These are phyloP conservation scores for Yarrowia galli DNA, from an alignment of 1,139 yeast genomes.

Conservation along the genomic window DNA sequence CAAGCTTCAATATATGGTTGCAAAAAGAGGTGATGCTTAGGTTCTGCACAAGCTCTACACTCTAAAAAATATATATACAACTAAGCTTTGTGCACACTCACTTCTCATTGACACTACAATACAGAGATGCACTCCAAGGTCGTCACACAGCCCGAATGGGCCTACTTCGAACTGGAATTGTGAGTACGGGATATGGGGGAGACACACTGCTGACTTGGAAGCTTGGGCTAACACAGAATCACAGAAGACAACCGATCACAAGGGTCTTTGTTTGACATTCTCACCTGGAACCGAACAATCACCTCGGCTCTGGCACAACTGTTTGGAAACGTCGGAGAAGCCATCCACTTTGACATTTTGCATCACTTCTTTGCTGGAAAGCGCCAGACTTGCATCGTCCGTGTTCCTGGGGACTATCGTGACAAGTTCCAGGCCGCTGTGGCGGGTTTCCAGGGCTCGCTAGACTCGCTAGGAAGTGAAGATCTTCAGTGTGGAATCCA, in stretches of 20 bases:
- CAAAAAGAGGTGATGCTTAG: conserved; percentile 17
- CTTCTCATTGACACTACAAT: no score
- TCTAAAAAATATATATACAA: not conserved
- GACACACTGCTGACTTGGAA: no score
- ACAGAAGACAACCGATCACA: conserved; percentile 19
- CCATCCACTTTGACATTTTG: conserved; percentile 55
- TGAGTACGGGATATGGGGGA: conserved; percentile 45
- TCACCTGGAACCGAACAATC: conserved; percentile 56
- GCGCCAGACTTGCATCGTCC: conserved; percentile 45
- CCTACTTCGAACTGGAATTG: conserved; percentile 52
- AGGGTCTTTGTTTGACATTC: conserved; percentile 48
- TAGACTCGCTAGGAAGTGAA: conserved; percentile 16
- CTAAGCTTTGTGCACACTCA: no score
- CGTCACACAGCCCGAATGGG: conserved; percentile 52
- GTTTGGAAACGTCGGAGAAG: conserved; percentile 55
- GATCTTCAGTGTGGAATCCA: conserved; percentile 25
- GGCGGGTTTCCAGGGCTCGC: conserved; percentile 26
- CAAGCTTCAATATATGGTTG: not conserved
- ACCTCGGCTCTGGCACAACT: conserved; percentile 50
- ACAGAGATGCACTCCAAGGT: conserved; percentile 17
- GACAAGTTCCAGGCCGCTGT: conserved; percentile 24
- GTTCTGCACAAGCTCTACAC: conserved; percentile 9
- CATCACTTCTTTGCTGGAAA: conserved; percentile 44
- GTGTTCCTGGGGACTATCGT: conserved; percentile 44
- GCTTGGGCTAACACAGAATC: not conserved